A percentile compares a stretch with the other conserved stretches of the same genome.
These are phyloP conservation scores for Trypanosoma mega DNA, from an alignment of 208 protist species.

Conservation along the genomic window DNA sequence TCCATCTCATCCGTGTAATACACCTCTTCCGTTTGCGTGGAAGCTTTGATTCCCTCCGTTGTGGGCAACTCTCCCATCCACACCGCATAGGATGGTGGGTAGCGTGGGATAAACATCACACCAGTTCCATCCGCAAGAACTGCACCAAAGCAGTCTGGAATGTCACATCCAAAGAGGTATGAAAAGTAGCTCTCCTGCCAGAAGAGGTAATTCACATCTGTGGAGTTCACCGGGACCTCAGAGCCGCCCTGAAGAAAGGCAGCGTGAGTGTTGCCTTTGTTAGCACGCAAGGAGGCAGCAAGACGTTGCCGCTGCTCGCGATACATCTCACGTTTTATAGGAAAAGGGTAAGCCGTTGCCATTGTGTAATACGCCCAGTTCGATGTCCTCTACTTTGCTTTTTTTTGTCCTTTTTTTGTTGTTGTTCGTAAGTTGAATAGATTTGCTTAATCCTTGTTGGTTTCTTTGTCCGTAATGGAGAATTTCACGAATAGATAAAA, in stretches of 20 bases:
- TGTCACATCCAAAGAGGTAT: constrained; percentile 90
- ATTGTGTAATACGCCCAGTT: not conserved
- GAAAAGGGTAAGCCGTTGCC: constrained; percentile 59
- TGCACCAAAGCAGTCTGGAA: constrained; percentile 79
- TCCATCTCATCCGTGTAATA: constrained; percentile 86
- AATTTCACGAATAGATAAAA: no score
- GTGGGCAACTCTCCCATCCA: constrained; percentile 91
- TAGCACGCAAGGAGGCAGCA: constrained; percentile 33
- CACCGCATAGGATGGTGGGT: constrained; percentile 82
- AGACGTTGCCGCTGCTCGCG: constrained; percentile 82
- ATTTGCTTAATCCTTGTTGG: constrained; percentile 7
- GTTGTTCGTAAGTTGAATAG: no score
- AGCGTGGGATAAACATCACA: constrained; percentile 86
- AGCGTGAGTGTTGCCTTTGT: constrained; percentile 50
- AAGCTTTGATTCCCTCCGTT: constrained; percentile 49
- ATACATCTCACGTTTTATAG: constrained; percentile 79
- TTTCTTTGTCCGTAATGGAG: constrained; percentile 1
- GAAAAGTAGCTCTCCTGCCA: constrained; percentile 95
- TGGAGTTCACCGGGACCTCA: constrained; percentile 88
- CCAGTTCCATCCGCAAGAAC: constrained; percentile 65
- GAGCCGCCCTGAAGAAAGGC: constrained; percentile 75
- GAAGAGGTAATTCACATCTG: constrained; percentile 88
- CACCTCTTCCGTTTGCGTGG: constrained; percentile 71
- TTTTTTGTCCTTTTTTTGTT: constrained; percentile 1
- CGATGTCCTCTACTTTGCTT: no score